These are phyloP conservation scores for Malassezia brasiliensis DNA, from an alignment of 1,284 basidiomycete species.

Conservation along the genomic window DNA sequence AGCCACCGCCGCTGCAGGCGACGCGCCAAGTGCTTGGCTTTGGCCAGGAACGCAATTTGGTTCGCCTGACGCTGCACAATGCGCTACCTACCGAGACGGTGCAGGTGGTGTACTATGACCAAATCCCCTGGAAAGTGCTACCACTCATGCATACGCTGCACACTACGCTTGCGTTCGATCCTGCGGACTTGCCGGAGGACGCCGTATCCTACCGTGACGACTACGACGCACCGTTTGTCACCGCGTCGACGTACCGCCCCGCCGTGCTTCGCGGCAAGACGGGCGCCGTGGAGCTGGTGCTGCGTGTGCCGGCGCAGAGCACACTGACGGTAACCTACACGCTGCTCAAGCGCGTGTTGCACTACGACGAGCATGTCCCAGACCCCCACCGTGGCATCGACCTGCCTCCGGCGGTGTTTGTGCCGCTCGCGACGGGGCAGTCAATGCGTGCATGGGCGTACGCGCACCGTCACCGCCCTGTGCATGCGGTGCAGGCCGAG, in stretches of 20 bases:
- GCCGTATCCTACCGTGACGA: constrained; percentile 28
- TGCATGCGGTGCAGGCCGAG: constrained; percentile 6
- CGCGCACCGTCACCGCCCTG: neutral
- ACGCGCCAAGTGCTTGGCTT: constrained; percentile 64
- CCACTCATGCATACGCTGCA: constrained; percentile 74
- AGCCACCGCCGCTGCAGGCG: constrained; percentile 53
- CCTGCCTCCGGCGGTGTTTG: constrained; percentile 57
- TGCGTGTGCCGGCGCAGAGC: constrained; percentile 58
- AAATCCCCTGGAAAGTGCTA: constrained; percentile 84
- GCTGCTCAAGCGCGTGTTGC: constrained; percentile 73
- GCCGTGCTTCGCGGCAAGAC: constrained; percentile 18
- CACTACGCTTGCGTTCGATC: constrained; percentile 37
- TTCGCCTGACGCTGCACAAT: constrained; percentile 65
- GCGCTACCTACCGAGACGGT: constrained; percentile 51
- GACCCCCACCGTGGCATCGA: constrained; percentile 93
- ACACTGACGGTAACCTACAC: constrained; percentile 63
- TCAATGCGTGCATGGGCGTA: neutral
- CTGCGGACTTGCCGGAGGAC: constrained; percentile 12
- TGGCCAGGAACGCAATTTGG: constrained; percentile 65
- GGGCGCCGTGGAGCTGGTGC: constrained; percentile 54
- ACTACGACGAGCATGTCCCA: constrained; percentile 89
- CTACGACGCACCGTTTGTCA: constrained; percentile 19
- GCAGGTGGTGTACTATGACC: constrained; percentile 69
- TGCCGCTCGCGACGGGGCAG: constrained; percentile 43
- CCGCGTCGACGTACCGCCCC: constrained; percentile 25